phyloP scores from a whole-genome alignment of 768 basidiomycete genomes.

The Scleroderma bovista region DNA sequence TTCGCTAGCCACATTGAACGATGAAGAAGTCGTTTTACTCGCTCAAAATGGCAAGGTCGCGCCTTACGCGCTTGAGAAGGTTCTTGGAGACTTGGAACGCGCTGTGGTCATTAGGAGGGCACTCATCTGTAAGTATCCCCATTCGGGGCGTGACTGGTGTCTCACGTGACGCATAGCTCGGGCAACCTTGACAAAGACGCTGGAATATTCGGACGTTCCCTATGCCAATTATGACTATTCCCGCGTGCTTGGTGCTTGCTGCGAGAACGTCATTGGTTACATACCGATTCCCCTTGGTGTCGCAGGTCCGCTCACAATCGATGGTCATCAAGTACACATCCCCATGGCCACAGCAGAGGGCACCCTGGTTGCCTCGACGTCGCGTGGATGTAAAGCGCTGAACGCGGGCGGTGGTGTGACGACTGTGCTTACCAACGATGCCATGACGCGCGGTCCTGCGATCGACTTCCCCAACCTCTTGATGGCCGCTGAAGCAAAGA shows the following conservation, averaged over 20 bases:
- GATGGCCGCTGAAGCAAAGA: conserved; percentile 76
- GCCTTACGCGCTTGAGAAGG: conserved; percentile 93
- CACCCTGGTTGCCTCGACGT: conserved; percentile 95
- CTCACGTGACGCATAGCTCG: conserved; percentile 50
- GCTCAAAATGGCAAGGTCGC: conserved; percentile 90
- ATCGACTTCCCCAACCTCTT: conserved; percentile 86
- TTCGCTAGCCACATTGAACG: conserved; percentile 60
- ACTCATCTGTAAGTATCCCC: conserved; percentile 69
- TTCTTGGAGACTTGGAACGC: conserved; percentile 80
- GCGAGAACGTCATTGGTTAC: conserved; percentile 98
- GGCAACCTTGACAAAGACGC: conserved; percentile 73
- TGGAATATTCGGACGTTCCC: conserved; percentile 82
- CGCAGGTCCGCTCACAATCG: conserved; percentile 90
- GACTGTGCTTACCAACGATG: conserved; percentile 88
- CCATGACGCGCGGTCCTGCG: conserved; percentile 98
- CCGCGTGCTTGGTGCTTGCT: conserved; percentile 92
- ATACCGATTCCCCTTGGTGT: conserved; percentile 95
- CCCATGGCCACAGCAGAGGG: conserved; percentile 99
- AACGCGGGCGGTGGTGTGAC: conserved; percentile 94
- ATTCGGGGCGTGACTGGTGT: conserved; percentile 2
- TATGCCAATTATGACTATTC: conserved; percentile 88
- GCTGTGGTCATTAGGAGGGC: conserved; percentile 85
- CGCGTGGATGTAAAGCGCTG: conserved; percentile 95
- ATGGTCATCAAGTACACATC: conserved; percentile 79
- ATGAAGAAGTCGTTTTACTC: conserved; percentile 89